Base-by-base conservation (phyloP, 129 eudicot species). In the Scalesia atractyloides region DNA sequence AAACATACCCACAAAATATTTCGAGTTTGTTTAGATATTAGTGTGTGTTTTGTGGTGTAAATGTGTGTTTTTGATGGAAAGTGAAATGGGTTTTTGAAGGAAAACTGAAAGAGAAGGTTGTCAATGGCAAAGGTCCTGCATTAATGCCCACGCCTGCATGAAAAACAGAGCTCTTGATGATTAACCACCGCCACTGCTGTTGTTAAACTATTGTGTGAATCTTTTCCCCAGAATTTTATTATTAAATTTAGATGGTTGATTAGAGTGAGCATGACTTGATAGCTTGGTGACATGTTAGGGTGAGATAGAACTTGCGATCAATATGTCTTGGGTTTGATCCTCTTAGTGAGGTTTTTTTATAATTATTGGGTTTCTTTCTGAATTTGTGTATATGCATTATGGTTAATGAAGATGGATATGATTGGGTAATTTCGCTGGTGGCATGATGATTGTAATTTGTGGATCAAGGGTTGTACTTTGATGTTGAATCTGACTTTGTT, bases 131-230 rank as follows among this genome's bases (percentile, higher is more conserved):
- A 81, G 89, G 72, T 76, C 80, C 83, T 88, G 91, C 84, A 86
- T 89, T 81, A 84, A 86, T 82, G 85, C 91, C 89, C 93, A 88
- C 97, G 93, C 97, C 86, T 85, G 90, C 93, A 88, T 92, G 41
- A 85, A 86, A 89, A 85, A 82, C 69, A 84, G 97, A 86, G 97
- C 97, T 84, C 80, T 90, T 84, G 89, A 92, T 92, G 91, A 88
- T 92, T 92, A 86, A 79, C 96, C 94, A 92, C 89, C 89, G 90
- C 81, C 92, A 86, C 96, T 82, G 90, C 88, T 72, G 68, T 80
- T 86, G 82, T 64, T 64, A 79, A 79, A 64, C 65, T 54, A 68
- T 76, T 76, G 37, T 47, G 57, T 65, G 57, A 64, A 65, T 76
- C 72, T 68, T 57, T 59, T 76, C n/a, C 70, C 64, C 39, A 68